A percentile compares a stretch with the other conserved stretches of the same genome.
phyloP scores from a whole-genome alignment of 345 rosid genomes.

The Ceriops decandra region DNA sequence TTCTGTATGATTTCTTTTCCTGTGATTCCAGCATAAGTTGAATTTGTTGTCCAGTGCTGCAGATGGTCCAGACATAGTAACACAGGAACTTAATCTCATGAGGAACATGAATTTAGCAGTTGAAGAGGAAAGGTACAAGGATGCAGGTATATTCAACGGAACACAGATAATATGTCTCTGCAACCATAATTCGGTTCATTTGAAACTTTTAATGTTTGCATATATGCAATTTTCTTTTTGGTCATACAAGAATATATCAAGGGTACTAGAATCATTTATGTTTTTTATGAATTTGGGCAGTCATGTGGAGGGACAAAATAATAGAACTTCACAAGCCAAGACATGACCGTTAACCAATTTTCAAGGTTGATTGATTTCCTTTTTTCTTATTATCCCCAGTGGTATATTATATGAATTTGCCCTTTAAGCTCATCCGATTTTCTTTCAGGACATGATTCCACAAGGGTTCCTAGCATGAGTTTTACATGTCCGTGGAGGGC shows the following conservation, averaged over 20 bases:
- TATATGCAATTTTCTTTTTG: not conserved
- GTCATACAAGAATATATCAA: not conserved
- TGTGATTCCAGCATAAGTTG: slow-evolving; percentile 23
- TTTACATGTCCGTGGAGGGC: slow-evolving; percentile 3
- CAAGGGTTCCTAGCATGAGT: not conserved
- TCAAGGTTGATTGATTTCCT: slow-evolving; percentile 11
- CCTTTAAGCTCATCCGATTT: too few species aligned
- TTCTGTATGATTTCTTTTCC: slow-evolving; percentile 9
- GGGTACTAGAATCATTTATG: not conserved
- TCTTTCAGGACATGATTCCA: slow-evolving; percentile 1
- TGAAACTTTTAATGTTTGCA: not conserved
- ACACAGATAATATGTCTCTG: not conserved
- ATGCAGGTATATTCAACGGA: slow-evolving; percentile 59
- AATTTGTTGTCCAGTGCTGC: slow-evolving; percentile 50
- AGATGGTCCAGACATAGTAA: slow-evolving; percentile 62
- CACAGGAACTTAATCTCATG: slow-evolving; percentile 66
- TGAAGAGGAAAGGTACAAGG: slow-evolving; percentile 72
- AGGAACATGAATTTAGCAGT: slow-evolving; percentile 67
- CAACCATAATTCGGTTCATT: not conserved
- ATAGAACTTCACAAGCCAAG: slow-evolving; percentile 56
- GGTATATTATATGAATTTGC: not conserved
- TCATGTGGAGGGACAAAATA: slow-evolving; percentile 67
- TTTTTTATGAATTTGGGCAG: slow-evolving; percentile 41
- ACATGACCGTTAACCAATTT: slow-evolving; percentile 19
- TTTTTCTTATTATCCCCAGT: not conserved